Conservation (phyloP, 441 rosid species). For the Geranium incanum region DNA sequence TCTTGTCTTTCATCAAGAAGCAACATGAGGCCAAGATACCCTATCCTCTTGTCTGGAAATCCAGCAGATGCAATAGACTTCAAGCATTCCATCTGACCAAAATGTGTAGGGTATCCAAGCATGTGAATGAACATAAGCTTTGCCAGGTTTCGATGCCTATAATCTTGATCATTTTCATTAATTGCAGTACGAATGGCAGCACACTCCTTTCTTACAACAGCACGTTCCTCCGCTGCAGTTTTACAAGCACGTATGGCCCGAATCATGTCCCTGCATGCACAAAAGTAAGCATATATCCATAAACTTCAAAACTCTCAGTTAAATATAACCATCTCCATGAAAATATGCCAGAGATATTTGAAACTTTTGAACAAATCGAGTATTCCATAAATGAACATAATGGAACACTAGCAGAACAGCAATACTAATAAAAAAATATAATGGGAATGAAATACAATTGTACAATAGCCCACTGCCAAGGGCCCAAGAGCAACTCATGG, state of each 20-base stretch:
- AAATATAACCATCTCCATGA: conserved; percentile 8
- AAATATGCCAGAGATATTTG: neutral
- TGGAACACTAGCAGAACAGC: neutral
- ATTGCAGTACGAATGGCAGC: conserved; percentile 85
- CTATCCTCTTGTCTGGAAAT: conserved; percentile 97
- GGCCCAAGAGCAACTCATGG: neutral
- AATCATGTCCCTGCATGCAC: conserved; percentile 89
- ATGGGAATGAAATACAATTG: neutral
- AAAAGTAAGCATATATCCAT: conserved; percentile 14
- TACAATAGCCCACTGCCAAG: neutral
- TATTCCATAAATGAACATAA: conserved; percentile 2
- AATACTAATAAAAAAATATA: neutral
- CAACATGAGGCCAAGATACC: conserved; percentile 94
- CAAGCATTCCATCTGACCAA: conserved; percentile 99
- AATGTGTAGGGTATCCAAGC: conserved; percentile 99
- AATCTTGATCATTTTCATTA: conserved; percentile 81
- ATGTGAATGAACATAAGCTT: conserved; percentile 99
- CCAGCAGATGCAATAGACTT: conserved; percentile 89
- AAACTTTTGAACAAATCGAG: neutral
- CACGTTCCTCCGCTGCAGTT: conserved; percentile 99
- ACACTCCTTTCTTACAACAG: conserved; percentile 92
- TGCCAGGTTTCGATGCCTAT: conserved; percentile 86
- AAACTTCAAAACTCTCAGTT: conserved; percentile 2
- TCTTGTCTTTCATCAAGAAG: conserved; percentile 99
- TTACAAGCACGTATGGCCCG: conserved; percentile 92